phyloP scores from a whole-genome alignment of 2,329 filamentous ascomycete species.

The Sporothrix humicola region DNA sequence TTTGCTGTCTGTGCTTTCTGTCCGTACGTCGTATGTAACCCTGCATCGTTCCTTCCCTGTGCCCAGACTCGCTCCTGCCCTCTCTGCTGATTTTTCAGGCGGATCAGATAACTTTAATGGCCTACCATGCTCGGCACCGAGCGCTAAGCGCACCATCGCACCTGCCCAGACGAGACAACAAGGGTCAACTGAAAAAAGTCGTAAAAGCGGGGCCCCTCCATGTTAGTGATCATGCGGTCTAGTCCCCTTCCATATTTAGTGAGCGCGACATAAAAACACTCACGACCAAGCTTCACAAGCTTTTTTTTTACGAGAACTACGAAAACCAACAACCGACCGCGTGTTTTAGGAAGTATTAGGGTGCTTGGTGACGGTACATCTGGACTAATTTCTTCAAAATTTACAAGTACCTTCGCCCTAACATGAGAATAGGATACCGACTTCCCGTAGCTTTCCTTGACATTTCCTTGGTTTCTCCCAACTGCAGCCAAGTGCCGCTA shows the following conservation, averaged over 20 bases:
- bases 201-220: background rate
- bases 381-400: too few species aligned
- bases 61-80: conserved; percentile 5
- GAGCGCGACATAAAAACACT: too few species aligned
- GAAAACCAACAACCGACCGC: background rate
- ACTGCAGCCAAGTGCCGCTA: background rate
- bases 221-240: too few species aligned
- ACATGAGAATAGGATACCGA: too few species aligned
- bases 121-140: background rate
- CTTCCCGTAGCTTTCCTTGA: too few species aligned
- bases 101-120: conserved; percentile 33
- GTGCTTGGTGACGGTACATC: too few species aligned
- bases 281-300: background rate
- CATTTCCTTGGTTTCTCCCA: too few species aligned
- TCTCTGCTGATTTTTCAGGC: background rate
- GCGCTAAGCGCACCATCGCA: background rate
- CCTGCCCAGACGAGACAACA: background rate
- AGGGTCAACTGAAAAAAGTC: background rate
- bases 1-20: too few species aligned
- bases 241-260: background rate
- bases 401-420: too few species aligned
- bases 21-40: background rate
- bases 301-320: background rate
- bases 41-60: conserved; percentile 8
- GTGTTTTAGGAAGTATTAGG: too few species aligned